Base-by-base conservation (phyloP, 306 rosid species). In the Quillaja saponaria region DNA sequence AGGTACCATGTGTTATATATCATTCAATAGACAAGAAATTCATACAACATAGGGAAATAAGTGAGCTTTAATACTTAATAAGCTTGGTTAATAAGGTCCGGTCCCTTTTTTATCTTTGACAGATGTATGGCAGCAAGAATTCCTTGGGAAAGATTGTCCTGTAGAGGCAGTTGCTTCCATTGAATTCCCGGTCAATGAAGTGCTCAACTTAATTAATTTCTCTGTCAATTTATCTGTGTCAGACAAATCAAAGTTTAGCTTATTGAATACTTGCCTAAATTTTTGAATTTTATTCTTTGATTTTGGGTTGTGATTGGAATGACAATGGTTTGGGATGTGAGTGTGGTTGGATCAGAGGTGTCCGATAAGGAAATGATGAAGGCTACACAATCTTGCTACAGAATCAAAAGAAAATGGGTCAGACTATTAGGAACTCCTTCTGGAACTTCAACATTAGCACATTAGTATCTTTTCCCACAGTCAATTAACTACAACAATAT, bases 261-360 rank as follows among this genome's bases (percentile, higher is more conserved):
- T 31, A 19, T 28, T 34, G 50, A 58, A 40, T 35, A 17, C 14
- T 20, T 38, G 55, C 10, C 42, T 68, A 20, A 34, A 19, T 34
- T 67, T 38, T 49, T 28, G 16, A 19, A 7, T 15, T 20, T 49
- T 31, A 2, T 2, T 39, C 7, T 39, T 12, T 2, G 2, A 2
- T n/a, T 39, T 39, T 39, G 44, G 10, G 7, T 37, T 10, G 7
- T 64, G 11, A 15, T 5, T 44, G 95, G 94, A 18, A 85, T 79
- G 59, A 92, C 99, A 44, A 7, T 92, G 62, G 81, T 64, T 46
- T 92, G 99, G 99, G 99, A 89, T 46, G 67, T 81, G 10, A 80
- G 87, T 4, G 94, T 89, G 71, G 78, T 72, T 54, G 95, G 99
- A 65, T 88, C 95, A 92, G 98, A 88, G 5, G 96, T 92, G 21